Evolutionary conservation across 2,329 filamentous ascomycete genomes (phyloP), one percentile per base, ranked within the genome.

Genomic region (Aspergillus oerlinghausenensis): DNA sequence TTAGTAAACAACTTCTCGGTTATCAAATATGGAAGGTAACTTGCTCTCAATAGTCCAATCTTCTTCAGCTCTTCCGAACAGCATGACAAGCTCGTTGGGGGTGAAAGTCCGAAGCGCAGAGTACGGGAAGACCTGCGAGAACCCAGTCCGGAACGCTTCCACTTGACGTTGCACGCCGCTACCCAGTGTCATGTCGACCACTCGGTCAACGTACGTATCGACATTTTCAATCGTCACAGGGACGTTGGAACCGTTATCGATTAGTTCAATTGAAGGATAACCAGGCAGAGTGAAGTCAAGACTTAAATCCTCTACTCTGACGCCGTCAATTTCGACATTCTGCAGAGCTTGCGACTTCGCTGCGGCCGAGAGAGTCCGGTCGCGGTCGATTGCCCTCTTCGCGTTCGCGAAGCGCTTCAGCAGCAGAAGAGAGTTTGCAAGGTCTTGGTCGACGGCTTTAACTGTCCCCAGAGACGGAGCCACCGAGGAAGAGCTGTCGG

Each of bases 31-130:
- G 23, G 21, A 47, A 17, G 2, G 19, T 10, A 25, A 81, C 90
- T 82, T 84, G 94, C 90, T 99, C 72, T 97, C 93, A 63, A 99
- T 87, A 23, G 90, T 91, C 94, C 94, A 99, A 72, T 99, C 94
- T 71, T 99, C 94, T 7, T 97, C 90, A 4, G 91, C 87, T 56
- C 88, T 86, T 19, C 94, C 94, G 77, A 97, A 99, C 26, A 99
- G 82, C 79, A 92, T 93, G 43, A 97, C 93, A 29, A 99, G 81
- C 73, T 99, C 95, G 65, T 91, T 91, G 0, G 95, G 92, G 0
- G 94, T 99, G 70, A 99, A 99, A 0, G 94, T 91, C 63, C 88
- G 90, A 50, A 99, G 77, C 7, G 95, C 91, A 3, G 90, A 88
- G 75, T 96, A 99, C 0, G 93, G 91, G 79, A 99, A 99, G 0